A percentile compares a stretch with the other conserved stretches of the same genome.
Evolutionary conservation across 306 rosid genomes (phyloP).

Genomic region (Medicago lupulina): DNA sequence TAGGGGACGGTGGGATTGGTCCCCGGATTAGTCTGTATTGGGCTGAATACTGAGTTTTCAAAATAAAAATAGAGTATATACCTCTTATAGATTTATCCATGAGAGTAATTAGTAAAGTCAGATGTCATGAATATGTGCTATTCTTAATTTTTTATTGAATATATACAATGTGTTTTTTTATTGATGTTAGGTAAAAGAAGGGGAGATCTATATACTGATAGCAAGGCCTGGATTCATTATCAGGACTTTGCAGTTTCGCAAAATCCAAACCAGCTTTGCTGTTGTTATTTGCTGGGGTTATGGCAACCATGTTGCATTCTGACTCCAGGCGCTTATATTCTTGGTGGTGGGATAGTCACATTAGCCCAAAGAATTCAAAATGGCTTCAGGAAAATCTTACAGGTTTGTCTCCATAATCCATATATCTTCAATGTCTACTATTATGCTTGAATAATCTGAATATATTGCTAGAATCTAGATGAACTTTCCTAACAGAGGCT

Average conservation of each 20-base stretch:
- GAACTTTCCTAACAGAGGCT: neutral
- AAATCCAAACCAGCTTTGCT: conserved; percentile 66
- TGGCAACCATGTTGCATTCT: conserved; percentile 80
- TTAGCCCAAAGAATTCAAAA: conserved; percentile 92
- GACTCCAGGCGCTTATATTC: conserved; percentile 95
- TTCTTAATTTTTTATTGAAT: conserved; percentile 31
- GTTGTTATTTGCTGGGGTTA: conserved; percentile 67
- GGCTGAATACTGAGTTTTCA: too few species aligned
- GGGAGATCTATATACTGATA: conserved; percentile 39
- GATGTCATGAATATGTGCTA: conserved; percentile 20
- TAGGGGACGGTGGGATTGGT: too few species aligned
- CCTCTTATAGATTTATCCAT: conserved; percentile 25
- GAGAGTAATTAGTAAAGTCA: neutral
- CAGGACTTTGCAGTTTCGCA: conserved; percentile 47
- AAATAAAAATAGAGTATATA: conserved; percentile 1
- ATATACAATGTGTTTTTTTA: neutral
- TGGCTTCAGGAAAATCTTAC: conserved; percentile 99
- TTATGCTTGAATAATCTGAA: conserved; percentile 19
- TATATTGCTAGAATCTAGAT: neutral
- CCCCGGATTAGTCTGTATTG: too few species aligned
- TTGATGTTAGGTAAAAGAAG: conserved; percentile 51
- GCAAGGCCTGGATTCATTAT: conserved; percentile 74
- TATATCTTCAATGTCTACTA: conserved; percentile 6
- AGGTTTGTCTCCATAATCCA: conserved; percentile 56
- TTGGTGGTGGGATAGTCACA: conserved; percentile 99